Conservation (phyloP, 2,329 filamentous ascomycete species). For the Aspergillus clavatus region DNA sequence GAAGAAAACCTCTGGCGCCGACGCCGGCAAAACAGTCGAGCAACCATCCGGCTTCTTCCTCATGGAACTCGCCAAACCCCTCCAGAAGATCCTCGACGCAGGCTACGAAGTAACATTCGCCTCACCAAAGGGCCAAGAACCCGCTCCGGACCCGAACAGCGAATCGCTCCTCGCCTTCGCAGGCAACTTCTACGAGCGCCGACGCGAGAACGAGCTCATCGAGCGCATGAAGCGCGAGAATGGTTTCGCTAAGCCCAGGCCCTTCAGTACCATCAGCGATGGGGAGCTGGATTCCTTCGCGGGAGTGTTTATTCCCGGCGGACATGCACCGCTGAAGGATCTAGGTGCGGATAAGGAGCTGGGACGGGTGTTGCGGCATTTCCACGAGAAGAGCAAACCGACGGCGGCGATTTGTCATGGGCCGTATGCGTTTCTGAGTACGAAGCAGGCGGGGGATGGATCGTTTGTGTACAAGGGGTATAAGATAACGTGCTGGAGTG, state of each 20-base stretch:
- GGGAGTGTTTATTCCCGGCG: conserved; percentile 45
- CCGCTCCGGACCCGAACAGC: conserved; percentile 41
- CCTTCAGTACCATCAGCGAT: conserved; percentile 38
- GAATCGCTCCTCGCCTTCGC: conserved; percentile 41
- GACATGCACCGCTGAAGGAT: conserved; percentile 43
- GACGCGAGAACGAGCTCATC: conserved; percentile 38
- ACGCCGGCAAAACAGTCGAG: conserved; percentile 21
- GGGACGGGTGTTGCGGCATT: conserved; percentile 40
- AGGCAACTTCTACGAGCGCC: conserved; percentile 45
- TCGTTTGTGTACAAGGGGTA: conserved; percentile 45
- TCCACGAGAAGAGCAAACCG: conserved; percentile 39
- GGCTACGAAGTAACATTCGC: conserved; percentile 45
- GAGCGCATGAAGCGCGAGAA: conserved; percentile 45
- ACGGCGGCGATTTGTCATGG: conserved; percentile 47
- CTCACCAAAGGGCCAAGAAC: conserved; percentile 41
- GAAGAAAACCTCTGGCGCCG: conserved; percentile 23
- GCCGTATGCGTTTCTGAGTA: conserved; percentile 43
- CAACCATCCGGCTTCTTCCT: conserved; percentile 37
- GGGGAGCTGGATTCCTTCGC: conserved; percentile 37
- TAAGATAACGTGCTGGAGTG: conserved; percentile 43
- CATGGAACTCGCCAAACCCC: conserved; percentile 38
- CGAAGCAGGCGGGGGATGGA: conserved; percentile 31
- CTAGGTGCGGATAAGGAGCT: conserved; percentile 40
- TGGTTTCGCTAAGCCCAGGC: conserved; percentile 36
- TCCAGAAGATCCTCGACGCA: conserved; percentile 33